phyloP scores from a whole-genome alignment of 2,329 filamentous ascomycete genomes.

The Alternaria sp. region DNA sequence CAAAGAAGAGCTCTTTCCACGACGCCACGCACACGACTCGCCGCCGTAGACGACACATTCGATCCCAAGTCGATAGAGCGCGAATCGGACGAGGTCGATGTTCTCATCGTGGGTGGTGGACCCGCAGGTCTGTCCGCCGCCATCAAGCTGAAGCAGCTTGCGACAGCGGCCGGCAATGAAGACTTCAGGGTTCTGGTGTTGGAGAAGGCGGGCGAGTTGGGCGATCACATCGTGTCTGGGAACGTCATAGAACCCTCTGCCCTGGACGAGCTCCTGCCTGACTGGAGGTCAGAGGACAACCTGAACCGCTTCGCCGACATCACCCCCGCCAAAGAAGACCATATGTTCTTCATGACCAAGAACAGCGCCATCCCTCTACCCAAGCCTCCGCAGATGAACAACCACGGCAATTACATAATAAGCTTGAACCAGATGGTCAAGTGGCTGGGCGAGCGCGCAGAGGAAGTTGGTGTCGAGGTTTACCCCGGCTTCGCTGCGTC shows the following conservation, averaged over 20 bases:
- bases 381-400: conserved; percentile 95
- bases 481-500: conserved; percentile 96
- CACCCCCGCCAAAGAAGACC: conserved; percentile 81
- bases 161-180: conserved; percentile 92
- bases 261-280: conserved; percentile 86
- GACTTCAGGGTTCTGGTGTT: conserved; percentile 92
- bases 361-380: conserved; percentile 79
- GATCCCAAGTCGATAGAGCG: conserved; percentile 70
- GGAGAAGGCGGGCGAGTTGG: conserved; percentile 94
- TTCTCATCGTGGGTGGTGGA: conserved; percentile 96
- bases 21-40: conserved; percentile 38
- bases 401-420: conserved; percentile 97
- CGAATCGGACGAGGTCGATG: conserved; percentile 92
- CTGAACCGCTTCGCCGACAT: conserved; percentile 84
- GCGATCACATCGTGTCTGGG: conserved; percentile 92
- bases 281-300: conserved; percentile 92
- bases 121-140: conserved; percentile 91
- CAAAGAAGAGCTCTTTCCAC: conserved; percentile 47
- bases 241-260: conserved; percentile 92
- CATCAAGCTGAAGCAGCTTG: conserved; percentile 93
- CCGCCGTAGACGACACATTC: conserved; percentile 50
- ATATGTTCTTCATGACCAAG: conserved; percentile 94
- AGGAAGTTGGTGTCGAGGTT: conserved; percentile 93
- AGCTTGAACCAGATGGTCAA: conserved; percentile 93
- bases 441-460: conserved; percentile 95